A percentile compares a stretch with the other conserved stretches of the same genome.
Evolutionary conservation across 1,284 basidiomycete genomes (phyloP).

Genomic region (Schizophyllum amplum): DNA sequence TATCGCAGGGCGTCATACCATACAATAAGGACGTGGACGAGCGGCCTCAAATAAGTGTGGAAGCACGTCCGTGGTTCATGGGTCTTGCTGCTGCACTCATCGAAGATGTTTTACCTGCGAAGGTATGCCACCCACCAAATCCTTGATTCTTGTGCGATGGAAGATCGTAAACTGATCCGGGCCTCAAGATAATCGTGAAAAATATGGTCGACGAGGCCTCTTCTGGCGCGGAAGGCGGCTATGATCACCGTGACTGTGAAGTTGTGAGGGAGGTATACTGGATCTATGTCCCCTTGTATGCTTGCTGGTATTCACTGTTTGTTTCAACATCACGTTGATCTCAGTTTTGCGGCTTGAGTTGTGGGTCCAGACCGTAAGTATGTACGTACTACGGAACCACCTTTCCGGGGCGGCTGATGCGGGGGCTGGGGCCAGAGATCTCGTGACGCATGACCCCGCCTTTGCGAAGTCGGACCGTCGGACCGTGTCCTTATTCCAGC

Average conservation of each 20-base stretch:
- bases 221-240: too few relatives aligned
- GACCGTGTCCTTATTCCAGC: not conserved
- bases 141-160: not conserved
- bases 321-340: too few relatives aligned
- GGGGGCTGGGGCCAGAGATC: not conserved
- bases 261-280: not conserved
- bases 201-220: constrained; percentile 73
- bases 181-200: constrained; percentile 56
- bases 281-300: too few relatives aligned
- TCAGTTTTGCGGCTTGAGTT: too few relatives aligned
- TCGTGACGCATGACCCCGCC: not conserved
- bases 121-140: constrained; percentile 18
- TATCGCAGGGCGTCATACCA: constrained; percentile 71
- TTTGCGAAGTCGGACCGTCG: not conserved
- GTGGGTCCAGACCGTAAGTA: too few relatives aligned
- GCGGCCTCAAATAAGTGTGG: not conserved
- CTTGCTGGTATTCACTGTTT: too few relatives aligned
- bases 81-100: constrained; percentile 74
- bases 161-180: not conserved
- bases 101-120: constrained; percentile 68
- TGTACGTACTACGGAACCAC: too few relatives aligned
- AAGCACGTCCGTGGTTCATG: constrained; percentile 57
- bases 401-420: not conserved
- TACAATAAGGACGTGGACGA: constrained; percentile 53
- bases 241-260: not conserved